Base-by-base conservation (phyloP, 208 protist species). In the Trypanosoma scelopori region DNA sequence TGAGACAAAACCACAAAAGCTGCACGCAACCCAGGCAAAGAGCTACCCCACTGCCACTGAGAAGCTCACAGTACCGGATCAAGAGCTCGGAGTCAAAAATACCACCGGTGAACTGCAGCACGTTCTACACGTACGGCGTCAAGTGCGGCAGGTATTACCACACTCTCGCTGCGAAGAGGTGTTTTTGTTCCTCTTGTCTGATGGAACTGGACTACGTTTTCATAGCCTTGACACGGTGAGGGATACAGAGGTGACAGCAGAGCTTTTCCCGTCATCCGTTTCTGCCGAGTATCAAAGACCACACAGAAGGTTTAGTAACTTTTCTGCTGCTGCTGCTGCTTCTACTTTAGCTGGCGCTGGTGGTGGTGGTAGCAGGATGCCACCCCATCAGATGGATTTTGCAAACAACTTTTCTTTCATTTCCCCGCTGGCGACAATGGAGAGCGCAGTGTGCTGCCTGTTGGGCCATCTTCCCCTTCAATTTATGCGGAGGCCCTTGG, bases 401-500 rank as follows among this genome's bases (percentile, higher is more conserved):
- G 5, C 32, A 45, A 52, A 67, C 35, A 22, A 22, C 50, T 51
- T 32, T 18, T 27, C 48, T 70, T 74, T 83, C 78, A 46, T 78
- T 64, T 43, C 60, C 64, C 47, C 76, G 79, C 43, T 65, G 16
- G 43, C 71, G 32, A 42, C 55, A 45, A 95, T 93, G 89, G 89
- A 95, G 74, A 81, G 74, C 47, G 65, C 78, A 1, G 53, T 82
- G 6, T 74, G 69, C 35, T 75, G 75, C 45, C 32, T 95, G n/a
- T 60, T 92, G 1, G 70, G 70, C 28, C 79, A 91, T 61, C 49
- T 91, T 22, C 89, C 89, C n/a, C 59, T 91, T 23, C 47, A 64
- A 13, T 75, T 82, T 49, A 41, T 89, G 22, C 84, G 84, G 18
- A 78, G 82, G 6, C 85, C 86, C 1, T 74, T 92, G 13, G 77